Percentiles rank a stretch among this genome's conserved stretches.
Evolutionary conservation across 2,329 filamentous ascomycete species (phyloP).

Genomic region (Phialophora verrucosa): DNA sequence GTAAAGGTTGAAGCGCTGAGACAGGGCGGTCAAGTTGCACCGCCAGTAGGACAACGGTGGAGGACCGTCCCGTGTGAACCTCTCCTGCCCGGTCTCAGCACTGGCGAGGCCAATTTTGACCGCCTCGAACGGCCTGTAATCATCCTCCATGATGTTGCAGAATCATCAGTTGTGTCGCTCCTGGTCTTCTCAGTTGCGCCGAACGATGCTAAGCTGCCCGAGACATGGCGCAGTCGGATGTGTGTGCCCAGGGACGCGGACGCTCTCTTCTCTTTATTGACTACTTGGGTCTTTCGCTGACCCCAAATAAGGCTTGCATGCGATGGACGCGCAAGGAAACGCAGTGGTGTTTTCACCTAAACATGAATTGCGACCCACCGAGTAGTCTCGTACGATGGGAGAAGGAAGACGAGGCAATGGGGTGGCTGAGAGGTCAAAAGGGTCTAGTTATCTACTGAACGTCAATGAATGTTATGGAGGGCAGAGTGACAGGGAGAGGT

Average conservation of each 20-base stretch:
- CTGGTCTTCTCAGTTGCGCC: not conserved
- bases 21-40: slow-evolving; percentile 55
- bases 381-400: not conserved
- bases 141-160: slow-evolving; percentile 33
- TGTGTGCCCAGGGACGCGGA: not conserved
- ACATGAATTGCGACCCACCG: not conserved
- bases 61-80: slow-evolving; percentile 43
- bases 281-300: not conserved
- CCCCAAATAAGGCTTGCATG: not conserved
- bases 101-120: slow-evolving; percentile 32
- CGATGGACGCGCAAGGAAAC: not conserved
- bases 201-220: not conserved
- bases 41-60: slow-evolving; percentile 50
- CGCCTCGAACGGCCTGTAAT: slow-evolving; percentile 33
- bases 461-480: slow-evolving; percentile 5
- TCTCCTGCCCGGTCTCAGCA: slow-evolving; percentile 40
- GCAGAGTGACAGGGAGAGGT: slow-evolving; percentile 5
- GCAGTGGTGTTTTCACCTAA: not conserved
- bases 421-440: not conserved
- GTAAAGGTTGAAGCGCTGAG: slow-evolving; percentile 54
- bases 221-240: slow-evolving; percentile 8
- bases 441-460: not conserved
- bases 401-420: not conserved
- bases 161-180: not conserved
- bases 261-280: not conserved